Conservation (phyloP, 495 filamentous ascomycete species). For the Symbiotaphrina buchneri region DNA sequence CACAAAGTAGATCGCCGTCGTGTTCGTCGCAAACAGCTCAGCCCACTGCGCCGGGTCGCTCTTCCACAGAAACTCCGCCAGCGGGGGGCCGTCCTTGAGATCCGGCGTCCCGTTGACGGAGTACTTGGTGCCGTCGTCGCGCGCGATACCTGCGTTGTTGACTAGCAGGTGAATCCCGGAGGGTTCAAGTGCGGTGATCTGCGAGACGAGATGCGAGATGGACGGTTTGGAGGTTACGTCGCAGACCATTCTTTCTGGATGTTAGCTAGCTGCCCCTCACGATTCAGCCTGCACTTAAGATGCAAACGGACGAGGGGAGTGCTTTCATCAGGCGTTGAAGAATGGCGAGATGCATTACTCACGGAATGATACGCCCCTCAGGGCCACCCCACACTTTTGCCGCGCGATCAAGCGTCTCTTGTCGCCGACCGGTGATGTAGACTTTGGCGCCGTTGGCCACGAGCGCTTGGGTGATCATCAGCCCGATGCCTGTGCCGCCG, state of each 20-base stretch:
- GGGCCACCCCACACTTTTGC: conserved; percentile 4
- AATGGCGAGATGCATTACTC: too few relatives aligned
- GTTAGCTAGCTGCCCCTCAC: too few relatives aligned
- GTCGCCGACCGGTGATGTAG: conserved; percentile 6
- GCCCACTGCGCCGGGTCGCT: conserved; percentile 20
- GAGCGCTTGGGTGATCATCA: conserved; percentile 15
- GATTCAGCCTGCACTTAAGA: too few relatives aligned
- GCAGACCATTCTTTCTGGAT: conserved; percentile 7
- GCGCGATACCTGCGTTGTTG: conserved; percentile 17
- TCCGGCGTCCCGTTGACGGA: conserved; percentile 8
- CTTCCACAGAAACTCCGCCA: conserved; percentile 20
- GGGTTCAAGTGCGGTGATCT: conserved; percentile 9
- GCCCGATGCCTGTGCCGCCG: conserved; percentile 13
- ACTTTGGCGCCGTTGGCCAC: conserved; percentile 11
- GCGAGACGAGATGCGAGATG: conserved; percentile 8
- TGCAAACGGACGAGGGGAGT: too few relatives aligned
- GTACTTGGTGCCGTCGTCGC: conserved; percentile 8
- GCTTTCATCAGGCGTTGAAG: too few relatives aligned
- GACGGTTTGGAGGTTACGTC: conserved; percentile 15
- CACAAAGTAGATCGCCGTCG: conserved; percentile 25
- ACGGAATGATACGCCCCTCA: conserved; percentile 3
- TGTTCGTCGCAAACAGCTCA: conserved; percentile 27
- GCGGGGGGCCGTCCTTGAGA: conserved; percentile 12
- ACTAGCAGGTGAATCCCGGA: conserved; percentile 14
- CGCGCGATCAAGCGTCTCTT: conserved; percentile 6